A percentile compares a stretch with the other conserved stretches of the same genome.
These are phyloP conservation scores for Ormosia emarginata DNA, from an alignment of 306 rosid species.

Conservation along the genomic window DNA sequence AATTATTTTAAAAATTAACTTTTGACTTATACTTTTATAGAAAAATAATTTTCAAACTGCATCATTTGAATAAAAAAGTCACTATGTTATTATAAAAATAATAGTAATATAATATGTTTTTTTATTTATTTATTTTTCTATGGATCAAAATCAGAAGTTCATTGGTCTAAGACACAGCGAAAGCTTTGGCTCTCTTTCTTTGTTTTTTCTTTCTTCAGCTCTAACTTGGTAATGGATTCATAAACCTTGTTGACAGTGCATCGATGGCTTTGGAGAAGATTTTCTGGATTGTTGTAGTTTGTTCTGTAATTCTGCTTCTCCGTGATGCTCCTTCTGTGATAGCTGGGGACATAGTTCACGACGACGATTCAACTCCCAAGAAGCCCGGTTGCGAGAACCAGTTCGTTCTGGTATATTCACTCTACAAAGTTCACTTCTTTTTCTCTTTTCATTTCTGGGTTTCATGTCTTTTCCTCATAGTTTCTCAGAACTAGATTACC, in stretches of 20 bases:
- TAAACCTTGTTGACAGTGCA: conserved; percentile 8
- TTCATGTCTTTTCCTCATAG: background rate
- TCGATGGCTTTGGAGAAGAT: conserved; percentile 55
- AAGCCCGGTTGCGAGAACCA: conserved; percentile 88
- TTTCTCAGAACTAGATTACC: background rate
- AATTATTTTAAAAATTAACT: too few species aligned
- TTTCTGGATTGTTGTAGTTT: conserved; percentile 30
- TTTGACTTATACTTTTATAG: too few species aligned
- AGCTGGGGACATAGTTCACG: conserved; percentile 80
- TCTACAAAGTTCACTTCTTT: conserved; percentile 9
- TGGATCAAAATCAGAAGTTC: conserved; percentile 6
- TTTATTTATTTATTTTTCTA: background rate
- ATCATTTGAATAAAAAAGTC: too few species aligned
- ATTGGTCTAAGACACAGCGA: background rate
- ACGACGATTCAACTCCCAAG: conserved; percentile 75
- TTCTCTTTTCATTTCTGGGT: conserved; percentile 25
- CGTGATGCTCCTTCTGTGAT: conserved; percentile 29
- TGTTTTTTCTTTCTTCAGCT: background rate
- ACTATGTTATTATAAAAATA: background rate
- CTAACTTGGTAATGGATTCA: conserved; percentile 39
- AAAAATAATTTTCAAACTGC: too few species aligned
- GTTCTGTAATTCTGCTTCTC: conserved; percentile 36
- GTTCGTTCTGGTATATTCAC: conserved; percentile 71
- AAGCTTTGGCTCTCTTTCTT: background rate
- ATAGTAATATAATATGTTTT: background rate